A percentile compares a stretch with the other conserved stretches of the same genome.
Evolutionary conservation across 257 asterid species (phyloP).

Genomic region (Capsicum baccatum): DNA sequence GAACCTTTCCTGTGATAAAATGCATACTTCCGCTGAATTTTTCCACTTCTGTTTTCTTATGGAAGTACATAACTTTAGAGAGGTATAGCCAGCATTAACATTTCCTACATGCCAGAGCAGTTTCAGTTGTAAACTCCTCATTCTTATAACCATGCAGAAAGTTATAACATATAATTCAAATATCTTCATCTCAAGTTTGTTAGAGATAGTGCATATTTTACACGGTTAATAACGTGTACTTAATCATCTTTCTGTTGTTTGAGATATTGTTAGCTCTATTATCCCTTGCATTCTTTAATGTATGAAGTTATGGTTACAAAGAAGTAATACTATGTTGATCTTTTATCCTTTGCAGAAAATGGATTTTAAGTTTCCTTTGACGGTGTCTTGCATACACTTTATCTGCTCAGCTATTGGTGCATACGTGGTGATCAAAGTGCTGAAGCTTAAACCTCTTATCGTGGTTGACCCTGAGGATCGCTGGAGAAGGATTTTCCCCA

Average conservation of each 20-base stretch:
- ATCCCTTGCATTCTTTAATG: neutral
- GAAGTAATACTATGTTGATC: neutral
- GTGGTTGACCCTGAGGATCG: conserved; percentile 54
- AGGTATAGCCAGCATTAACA: conserved; percentile 11
- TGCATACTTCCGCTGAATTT: neutral
- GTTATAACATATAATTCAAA: neutral
- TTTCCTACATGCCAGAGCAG: neutral
- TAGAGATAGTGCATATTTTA: neutral
- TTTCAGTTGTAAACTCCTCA: neutral
- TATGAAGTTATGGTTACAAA: neutral
- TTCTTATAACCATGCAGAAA: neutral
- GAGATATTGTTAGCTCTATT: conserved; percentile 1
- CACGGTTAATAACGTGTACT: conserved; percentile 6
- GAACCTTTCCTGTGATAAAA: neutral
- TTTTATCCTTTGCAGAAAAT: conserved; percentile 40
- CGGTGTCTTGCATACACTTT: conserved; percentile 55
- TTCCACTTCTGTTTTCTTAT: neutral
- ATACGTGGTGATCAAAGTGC: conserved; percentile 48
- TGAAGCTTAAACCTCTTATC: conserved; percentile 52
- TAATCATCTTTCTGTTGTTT: neutral
- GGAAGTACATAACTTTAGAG: neutral
- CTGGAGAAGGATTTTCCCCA: conserved; percentile 60
- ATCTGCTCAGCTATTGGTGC: conserved; percentile 59
- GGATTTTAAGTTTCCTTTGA: conserved; percentile 58
- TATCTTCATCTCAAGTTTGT: conserved; percentile 27